These are phyloP conservation scores for Diplocarpon mali DNA, from an alignment of 2,329 filamentous ascomycete genomes.

Conservation along the genomic window DNA sequence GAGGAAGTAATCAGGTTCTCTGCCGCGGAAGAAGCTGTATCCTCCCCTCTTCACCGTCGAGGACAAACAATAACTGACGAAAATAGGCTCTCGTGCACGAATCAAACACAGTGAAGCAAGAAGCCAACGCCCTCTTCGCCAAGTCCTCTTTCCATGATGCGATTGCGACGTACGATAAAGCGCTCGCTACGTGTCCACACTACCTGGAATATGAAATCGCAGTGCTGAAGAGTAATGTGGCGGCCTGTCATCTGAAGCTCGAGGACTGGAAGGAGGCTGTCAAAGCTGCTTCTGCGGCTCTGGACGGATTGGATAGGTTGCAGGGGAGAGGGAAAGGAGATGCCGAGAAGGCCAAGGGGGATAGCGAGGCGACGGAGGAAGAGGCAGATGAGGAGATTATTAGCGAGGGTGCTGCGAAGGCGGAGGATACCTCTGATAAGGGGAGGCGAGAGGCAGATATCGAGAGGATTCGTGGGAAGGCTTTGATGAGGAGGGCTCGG, in stretches of 20 bases:
- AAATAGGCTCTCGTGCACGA: conserved; percentile 54
- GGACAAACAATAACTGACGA: too few species aligned
- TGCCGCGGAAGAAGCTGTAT: conserved; percentile 33
- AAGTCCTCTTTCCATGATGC: conserved; percentile 63
- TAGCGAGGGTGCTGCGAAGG: conserved; percentile 44
- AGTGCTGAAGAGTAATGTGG: conserved; percentile 78
- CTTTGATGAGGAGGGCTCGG: conserved; percentile 45
- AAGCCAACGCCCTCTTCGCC: conserved; percentile 72
- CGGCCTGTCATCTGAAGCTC: conserved; percentile 79
- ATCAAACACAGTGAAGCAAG: conserved; percentile 60
- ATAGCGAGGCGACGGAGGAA: conserved; percentile 24
- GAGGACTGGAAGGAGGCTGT: conserved; percentile 77
- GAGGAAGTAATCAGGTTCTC: conserved; percentile 28
- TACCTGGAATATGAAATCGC: conserved; percentile 84
- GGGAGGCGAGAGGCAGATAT: conserved; percentile 48
- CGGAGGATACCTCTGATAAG: conserved; percentile 28
- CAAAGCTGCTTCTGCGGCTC: conserved; percentile 57
- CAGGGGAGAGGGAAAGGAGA: conserved; percentile 21
- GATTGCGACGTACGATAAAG: conserved; percentile 72
- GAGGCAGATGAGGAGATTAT: conserved; percentile 49
- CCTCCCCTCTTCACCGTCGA: too few species aligned
- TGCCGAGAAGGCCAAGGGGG: conserved; percentile 20
- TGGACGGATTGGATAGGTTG: conserved; percentile 62
- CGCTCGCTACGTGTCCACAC: conserved; percentile 65
- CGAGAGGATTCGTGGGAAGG: conserved; percentile 68